Conservation (phyloP, 2,329 filamentous ascomycete species). For the Furcasterigmium furcatum region DNA sequence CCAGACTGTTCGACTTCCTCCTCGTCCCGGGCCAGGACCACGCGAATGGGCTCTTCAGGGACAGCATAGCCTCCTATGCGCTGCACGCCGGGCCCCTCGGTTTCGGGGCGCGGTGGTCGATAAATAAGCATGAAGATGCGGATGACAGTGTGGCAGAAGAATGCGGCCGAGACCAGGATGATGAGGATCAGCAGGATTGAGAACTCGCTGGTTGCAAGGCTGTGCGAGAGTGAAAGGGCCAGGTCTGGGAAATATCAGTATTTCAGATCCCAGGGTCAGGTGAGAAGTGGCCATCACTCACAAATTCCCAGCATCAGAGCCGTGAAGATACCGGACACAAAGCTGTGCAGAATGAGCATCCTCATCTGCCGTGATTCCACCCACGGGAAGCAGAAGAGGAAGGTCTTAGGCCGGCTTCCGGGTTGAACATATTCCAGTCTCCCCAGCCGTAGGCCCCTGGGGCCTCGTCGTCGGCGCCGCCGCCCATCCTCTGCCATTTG, state of each 20-base stretch:
- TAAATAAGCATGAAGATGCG: conserved; percentile 67
- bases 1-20: conserved; percentile 51
- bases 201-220: conserved; percentile 64
- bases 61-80: conserved; percentile 56
- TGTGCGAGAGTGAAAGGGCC: conserved; percentile 64
- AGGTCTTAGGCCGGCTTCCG: conserved; percentile 31
- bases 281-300: conserved; percentile 38
- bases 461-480: conserved; percentile 17
- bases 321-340: conserved; percentile 64
- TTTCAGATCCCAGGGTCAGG: background rate
- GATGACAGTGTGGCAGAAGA: conserved; percentile 78
- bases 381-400: conserved; percentile 54
- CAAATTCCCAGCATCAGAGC: conserved; percentile 59
- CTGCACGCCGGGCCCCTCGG: conserved; percentile 36
- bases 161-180: conserved; percentile 68
- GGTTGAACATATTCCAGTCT: conserved; percentile 12
- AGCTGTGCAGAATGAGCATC: conserved; percentile 54
- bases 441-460: conserved; percentile 17
- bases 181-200: conserved; percentile 78
- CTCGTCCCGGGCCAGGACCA: conserved; percentile 72
- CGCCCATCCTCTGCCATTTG: conserved; percentile 37
- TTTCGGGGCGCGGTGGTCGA: conserved; percentile 30
- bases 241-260: conserved; percentile 54
- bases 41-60: conserved; percentile 70
- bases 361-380: conserved; percentile 51